Base-by-base conservation (phyloP, 495 filamentous ascomycete genomes). In the Hypoxylon trugodes region DNA sequence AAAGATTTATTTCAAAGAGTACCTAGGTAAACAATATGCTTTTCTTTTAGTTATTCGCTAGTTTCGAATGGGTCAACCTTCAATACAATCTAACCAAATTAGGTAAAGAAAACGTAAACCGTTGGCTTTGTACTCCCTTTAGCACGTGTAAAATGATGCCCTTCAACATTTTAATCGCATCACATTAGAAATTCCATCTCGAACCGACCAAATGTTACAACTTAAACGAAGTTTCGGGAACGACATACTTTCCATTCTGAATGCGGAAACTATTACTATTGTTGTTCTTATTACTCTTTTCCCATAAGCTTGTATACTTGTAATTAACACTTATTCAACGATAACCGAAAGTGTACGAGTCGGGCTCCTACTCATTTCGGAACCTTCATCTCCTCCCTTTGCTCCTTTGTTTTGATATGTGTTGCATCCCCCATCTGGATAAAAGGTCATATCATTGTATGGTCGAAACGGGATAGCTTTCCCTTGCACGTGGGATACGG, bases 361-460 rank as follows among this genome's bases (percentile, higher is more conserved):
- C 24, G 38, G 42, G 8, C 25, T 38, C 51, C 40, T 55, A 21
- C 46, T 61, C 33, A 62, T 67, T 50, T 59, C 64, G 64, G 64
- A 62, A 42, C 64, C 33, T 62, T 54, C 58, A 16, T 56, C 46
- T 59, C 50, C 63, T 67, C 53, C 52, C 62, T 67, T 67, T 59
- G 43, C 63, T 67, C 53, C 52, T 67, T 67, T 67, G 52, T 67
- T 61, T 67, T 18, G 52, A 54, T 46, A 48, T 57, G 19, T 25
- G 53, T 57, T 53, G 48, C 58, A 62, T 60, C 43, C 42, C 47
- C 54, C 47, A 61, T 66, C 57, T 67, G 64, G 64, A 59, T 67
- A 67, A 67, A 67, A 55, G 52, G 41, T 62, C 52, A 61, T 10
- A 22, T 18, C 37, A 24, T 19, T 51, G n/a, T 57, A 7, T 61